phyloP scores from a whole-genome alignment of 2,329 filamentous ascomycete genomes.

The Lachnellula suecica region DNA sequence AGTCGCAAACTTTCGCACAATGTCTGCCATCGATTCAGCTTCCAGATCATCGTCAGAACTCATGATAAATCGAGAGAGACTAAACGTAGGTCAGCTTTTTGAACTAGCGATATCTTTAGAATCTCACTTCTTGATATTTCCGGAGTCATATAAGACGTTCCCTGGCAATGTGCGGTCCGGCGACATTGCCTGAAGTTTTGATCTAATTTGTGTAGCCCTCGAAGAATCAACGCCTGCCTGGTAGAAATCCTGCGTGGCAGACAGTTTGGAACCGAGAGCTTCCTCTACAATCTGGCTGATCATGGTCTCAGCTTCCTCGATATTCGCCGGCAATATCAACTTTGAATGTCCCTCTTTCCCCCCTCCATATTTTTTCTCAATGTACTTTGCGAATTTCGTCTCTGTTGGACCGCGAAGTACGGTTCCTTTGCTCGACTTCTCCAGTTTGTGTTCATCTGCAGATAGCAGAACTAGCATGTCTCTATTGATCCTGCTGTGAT shows the following conservation, averaged over 20 bases:
- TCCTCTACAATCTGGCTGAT: constrained; percentile 36
- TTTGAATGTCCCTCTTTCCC: not conserved
- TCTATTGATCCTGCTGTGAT: constrained; percentile 48
- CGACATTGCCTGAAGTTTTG: constrained; percentile 10
- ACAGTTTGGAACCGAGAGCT: constrained; percentile 34
- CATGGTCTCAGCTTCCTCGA: constrained; percentile 36
- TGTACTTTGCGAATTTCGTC: constrained; percentile 44
- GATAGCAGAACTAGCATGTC: constrained; percentile 47
- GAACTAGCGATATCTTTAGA: not conserved
- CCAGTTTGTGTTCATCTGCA: constrained; percentile 34
- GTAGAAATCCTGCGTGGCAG: constrained; percentile 49
- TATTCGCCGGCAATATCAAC: too few relatives aligned
- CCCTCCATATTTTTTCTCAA: constrained; percentile 45
- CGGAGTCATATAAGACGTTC: constrained; percentile 60
- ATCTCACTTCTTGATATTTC: constrained; percentile 42
- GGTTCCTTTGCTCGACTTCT: constrained; percentile 65
- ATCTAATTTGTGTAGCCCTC: constrained; percentile 21
- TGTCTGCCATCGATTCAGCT: constrained; percentile 39
- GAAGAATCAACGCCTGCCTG: constrained; percentile 57
- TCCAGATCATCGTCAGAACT: constrained; percentile 25
- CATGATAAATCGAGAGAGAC: constrained; percentile 8
- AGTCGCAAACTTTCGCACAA: constrained; percentile 33
- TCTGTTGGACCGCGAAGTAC: constrained; percentile 53
- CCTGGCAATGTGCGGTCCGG: constrained; percentile 48
- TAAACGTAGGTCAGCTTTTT: not conserved